Evolutionary conservation across 805 yeast genomes (phyloP), one percentile per base, ranked within the genome.

Genomic region (Wickerhamomyces xylosicus): DNA sequence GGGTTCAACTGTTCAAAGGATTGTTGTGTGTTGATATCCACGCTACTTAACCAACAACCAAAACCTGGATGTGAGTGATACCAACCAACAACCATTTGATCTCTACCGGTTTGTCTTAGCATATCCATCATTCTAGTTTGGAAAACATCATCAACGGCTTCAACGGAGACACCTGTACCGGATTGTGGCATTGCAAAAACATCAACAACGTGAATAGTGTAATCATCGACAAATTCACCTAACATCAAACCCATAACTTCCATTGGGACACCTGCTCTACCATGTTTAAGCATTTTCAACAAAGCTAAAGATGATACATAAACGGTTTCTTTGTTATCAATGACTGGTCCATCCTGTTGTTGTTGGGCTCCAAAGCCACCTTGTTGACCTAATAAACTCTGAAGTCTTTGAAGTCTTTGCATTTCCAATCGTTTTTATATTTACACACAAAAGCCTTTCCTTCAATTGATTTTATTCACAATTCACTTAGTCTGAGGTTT

Each of bases 131-230:
- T 94, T 58, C 81, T 85, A 3, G 97, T 89, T 62, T 92, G 98
- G 67, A 92, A 92, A 37, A 94, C 97, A 59, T 94, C 97, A 60
- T 94, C 99, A 27, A 92, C 98, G 2, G 99, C 98, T 61, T 92
- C 98, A 42, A 92, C 99, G 42, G 95, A 83, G 16, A 94, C 98
- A 43, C 98, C 99, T 9, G 99, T 92, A 56, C 95, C 95, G 35
- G 87, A 77, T 66, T 92, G 98, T 16, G 99, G 99, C 99, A 92
- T 92, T 40, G 98, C 98, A 70, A 92, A 92, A 37, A 94, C 98
- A 57, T 92, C 99, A 40, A 86, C 86, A 31, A 92, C 99, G 52
- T 89, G 95, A 31, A 92, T 92, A 1, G 98, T 92, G 61, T 83
- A 90, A 45, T 92, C 97, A 59, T 92, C 98, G 20, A 92, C 92